These are phyloP conservation scores for Tolypocladium ovalisporum DNA, from an alignment of 2,329 filamentous ascomycete genomes.

Conservation along the genomic window DNA sequence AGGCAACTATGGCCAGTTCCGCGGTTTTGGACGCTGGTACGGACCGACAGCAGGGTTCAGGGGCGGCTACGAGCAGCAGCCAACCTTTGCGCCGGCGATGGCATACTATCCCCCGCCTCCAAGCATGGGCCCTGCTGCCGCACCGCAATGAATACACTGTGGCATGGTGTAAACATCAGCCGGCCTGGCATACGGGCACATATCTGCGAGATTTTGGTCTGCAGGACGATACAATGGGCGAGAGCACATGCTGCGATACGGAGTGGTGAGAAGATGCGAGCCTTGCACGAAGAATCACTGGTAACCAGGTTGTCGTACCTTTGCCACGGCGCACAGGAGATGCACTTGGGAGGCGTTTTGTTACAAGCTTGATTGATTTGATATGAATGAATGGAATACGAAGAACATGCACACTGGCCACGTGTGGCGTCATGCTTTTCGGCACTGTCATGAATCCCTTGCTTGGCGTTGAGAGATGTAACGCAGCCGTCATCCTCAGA, in stretches of 20 bases:
- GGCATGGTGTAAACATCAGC: background rate
- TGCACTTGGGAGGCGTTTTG: background rate
- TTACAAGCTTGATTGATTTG: background rate
- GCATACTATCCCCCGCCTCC: background rate
- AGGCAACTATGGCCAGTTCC: constrained; percentile 2
- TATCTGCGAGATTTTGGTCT: background rate
- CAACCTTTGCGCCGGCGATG: background rate
- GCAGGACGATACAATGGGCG: background rate
- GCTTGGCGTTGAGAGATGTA: background rate
- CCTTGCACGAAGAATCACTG: background rate
- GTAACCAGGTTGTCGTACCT: background rate
- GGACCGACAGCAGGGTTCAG: background rate
- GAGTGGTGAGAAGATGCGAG: background rate
- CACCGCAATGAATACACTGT: background rate
- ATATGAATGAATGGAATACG: too few relatives aligned
- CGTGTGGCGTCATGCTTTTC: too few relatives aligned
- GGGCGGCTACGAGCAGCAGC: background rate
- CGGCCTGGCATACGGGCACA: background rate
- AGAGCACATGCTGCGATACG: background rate
- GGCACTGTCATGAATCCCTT: background rate
- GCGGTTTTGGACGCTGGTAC: constrained; percentile 2
- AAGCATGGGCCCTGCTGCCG: background rate
- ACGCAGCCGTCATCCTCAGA: background rate
- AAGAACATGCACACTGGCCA: too few relatives aligned
- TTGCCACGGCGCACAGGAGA: background rate